Base-by-base conservation (phyloP, 2,329 filamentous ascomycete genomes). In the Parascedosporium putredinis region DNA sequence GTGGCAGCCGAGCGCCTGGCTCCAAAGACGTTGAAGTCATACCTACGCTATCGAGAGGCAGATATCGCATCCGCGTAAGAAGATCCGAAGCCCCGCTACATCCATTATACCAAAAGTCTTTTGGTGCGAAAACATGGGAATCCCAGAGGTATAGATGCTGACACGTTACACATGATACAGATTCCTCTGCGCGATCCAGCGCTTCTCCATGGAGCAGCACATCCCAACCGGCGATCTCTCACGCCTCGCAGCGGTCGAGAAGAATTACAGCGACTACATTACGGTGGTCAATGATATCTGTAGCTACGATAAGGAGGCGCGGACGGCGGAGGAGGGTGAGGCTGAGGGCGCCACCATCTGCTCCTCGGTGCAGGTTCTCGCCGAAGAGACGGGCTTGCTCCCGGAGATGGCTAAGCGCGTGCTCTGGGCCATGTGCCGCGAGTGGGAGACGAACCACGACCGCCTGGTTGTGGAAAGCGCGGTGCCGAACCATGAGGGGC, bases 221-320 rank as follows among this genome's bases (percentile, higher is more conserved):
- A 46, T 68, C 2, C 54, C 51, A 1, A n/a, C 53, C 0, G 50
- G 54, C 1, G 64, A 69, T n/a, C 52, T 66, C 0, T 42, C 48
- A 1, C 24, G 47, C 0, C 51, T 62, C 2, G 36, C 51, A 1
- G 34, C 54, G 0, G 47, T 68, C 5, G 67, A 71, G 12, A 38
- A 51, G 25, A 67, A 65, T 51, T 65, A 58, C 51, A 55, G 60
- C 4, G 63, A 64, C 52, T 68, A 70, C 42, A 56, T 70, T 40
- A 64, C 65, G 2, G 54, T 70, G 5, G 55, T 71, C 24, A 70
- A 70, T 55, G 67, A 71, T 51, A 68, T 70, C 51, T 65, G 56
- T 49, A 64, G 60, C 52, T 70, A 51, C 40, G 65, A 69, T n/a
- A 71, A 71, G 54, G 67, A 70, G 52, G 40, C 23, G 27, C 27